Evolutionary conservation across 169 alveolate species (phyloP).

Genomic region (Eimeria brunetti): DNA sequence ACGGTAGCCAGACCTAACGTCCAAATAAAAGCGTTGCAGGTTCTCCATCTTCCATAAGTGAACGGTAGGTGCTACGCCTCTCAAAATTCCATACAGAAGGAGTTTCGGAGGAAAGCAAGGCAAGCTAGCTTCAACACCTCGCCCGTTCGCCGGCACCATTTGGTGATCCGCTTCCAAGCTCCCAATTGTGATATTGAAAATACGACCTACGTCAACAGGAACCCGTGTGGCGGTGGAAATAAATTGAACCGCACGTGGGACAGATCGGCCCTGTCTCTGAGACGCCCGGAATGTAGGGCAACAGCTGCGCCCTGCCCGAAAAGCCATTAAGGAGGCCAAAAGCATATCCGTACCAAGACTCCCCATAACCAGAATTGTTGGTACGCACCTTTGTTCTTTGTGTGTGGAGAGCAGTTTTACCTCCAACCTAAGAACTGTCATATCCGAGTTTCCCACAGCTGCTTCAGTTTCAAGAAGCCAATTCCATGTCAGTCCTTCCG

Average conservation of each 20-base stretch:
- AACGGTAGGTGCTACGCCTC: background rate
- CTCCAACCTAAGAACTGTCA: background rate
- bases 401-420: background rate
- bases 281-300: background rate
- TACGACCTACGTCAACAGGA: background rate
- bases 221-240: background rate
- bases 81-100: background rate
- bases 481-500: background rate
- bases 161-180: background rate
- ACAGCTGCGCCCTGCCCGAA: background rate
- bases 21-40: too few species aligned
- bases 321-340: background rate
- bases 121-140: background rate
- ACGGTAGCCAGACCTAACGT: background rate
- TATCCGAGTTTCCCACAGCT: background rate
- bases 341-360: background rate
- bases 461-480: background rate
- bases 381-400: background rate
- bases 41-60: background rate
- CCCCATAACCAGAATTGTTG: background rate
- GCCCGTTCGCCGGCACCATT: background rate
- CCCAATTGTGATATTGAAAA: background rate
- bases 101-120: background rate
- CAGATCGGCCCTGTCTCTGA: background rate
- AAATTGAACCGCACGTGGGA: background rate